A percentile compares a stretch with the other conserved stretches of the same genome.
Conservation (phyloP, 2,329 filamentous ascomycete genomes). For the Dactylellina cionopaga region DNA sequence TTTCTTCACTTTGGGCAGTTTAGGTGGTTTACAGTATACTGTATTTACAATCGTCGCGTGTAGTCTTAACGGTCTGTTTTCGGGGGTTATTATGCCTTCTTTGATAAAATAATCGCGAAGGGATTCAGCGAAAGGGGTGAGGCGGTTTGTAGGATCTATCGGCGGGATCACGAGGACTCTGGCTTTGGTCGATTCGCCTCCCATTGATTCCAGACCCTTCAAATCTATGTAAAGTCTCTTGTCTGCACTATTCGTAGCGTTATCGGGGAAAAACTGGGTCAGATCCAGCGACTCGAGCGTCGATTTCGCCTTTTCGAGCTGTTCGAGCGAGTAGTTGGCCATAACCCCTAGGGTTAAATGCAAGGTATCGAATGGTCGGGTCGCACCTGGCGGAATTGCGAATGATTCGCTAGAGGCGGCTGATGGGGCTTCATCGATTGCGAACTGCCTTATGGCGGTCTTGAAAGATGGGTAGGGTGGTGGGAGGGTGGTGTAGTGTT, state of each 20-base stretch:
- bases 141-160: slow-evolving; percentile 61
- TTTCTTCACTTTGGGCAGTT: slow-evolving; percentile 51
- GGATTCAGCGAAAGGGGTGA: slow-evolving; percentile 67
- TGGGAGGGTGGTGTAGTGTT: slow-evolving; percentile 67
- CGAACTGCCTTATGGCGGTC: slow-evolving; percentile 70
- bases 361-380: slow-evolving; percentile 80
- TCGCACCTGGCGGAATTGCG: slow-evolving; percentile 71
- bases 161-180: slow-evolving; percentile 73
- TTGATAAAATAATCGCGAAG: slow-evolving; percentile 68
- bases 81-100: slow-evolving; percentile 68
- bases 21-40: slow-evolving; percentile 71
- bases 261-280: slow-evolving; percentile 16
- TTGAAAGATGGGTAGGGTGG: slow-evolving; percentile 59
- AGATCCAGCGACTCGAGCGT: slow-evolving; percentile 20
- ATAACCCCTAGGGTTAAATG: slow-evolving; percentile 90
- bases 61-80: slow-evolving; percentile 74
- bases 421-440: slow-evolving; percentile 66
- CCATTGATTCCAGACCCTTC: slow-evolving; percentile 24
- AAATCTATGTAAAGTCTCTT: slow-evolving; percentile 21
- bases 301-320: slow-evolving; percentile 12
- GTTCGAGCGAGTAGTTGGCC: slow-evolving; percentile 60
- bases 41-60: slow-evolving; percentile 93
- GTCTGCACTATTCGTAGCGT: background rate
- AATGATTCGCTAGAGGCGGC: slow-evolving; percentile 58
- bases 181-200: slow-evolving; percentile 62